Percentiles rank a stretch among this genome's conserved stretches.
Conservation (phyloP, 441 rosid genomes). For the Mallotus japonicus region DNA sequence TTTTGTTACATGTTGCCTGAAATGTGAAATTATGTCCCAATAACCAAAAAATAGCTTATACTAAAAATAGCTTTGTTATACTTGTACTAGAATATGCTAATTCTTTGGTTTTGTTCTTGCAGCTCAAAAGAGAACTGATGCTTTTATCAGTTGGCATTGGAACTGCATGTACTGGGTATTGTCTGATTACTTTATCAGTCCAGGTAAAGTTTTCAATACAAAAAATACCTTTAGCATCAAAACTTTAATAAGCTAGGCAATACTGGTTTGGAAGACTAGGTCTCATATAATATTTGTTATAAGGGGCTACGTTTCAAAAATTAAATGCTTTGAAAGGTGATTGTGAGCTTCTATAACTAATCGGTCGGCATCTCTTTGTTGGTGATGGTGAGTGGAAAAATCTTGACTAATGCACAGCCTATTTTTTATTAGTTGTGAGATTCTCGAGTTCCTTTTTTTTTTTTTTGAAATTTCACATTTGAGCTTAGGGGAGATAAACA, state of each 20-base stretch:
- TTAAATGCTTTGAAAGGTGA: not conserved
- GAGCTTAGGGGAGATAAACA: not conserved
- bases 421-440: not conserved
- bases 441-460: conserved; percentile 4
- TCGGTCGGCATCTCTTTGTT: not conserved
- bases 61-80: not conserved
- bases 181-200: conserved; percentile 62
- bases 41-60: not conserved
- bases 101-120: conserved; percentile 27
- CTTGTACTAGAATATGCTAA: conserved; percentile 19
- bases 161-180: conserved; percentile 72
- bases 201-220: conserved; percentile 48
- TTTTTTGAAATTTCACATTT: not conserved
- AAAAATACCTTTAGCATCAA: not conserved
- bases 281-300: not conserved
- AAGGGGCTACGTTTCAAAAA: not conserved
- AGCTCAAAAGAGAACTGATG: conserved; percentile 80
- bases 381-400: not conserved
- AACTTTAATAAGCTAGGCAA: not conserved
- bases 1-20: not conserved
- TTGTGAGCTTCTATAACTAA: not conserved
- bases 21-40: conserved; percentile 3
- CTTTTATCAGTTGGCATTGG: conserved; percentile 77
- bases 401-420: not conserved
- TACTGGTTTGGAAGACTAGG: not conserved